Evolutionary conservation across 2,329 filamentous ascomycete genomes (phyloP), one percentile per base, ranked within the genome.

Genomic region (Myriosclerotinia curreyana): DNA sequence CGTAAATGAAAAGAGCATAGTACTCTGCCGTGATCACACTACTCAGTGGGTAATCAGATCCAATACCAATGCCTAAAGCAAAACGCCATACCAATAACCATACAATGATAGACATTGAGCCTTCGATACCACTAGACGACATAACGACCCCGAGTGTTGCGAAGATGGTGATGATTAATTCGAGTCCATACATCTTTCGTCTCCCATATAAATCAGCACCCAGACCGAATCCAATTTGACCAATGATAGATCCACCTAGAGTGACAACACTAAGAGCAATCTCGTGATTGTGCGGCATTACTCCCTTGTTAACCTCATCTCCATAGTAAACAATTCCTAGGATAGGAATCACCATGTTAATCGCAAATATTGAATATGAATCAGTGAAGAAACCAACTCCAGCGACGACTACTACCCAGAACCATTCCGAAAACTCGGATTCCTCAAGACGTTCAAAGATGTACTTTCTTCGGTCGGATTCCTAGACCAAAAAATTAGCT

Each of bases 331-430:
- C 88, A 8, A 92, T 81, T 51, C 90, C 90, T 28, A 93, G 77
- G 74, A 92, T 84, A 52, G 81, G 82, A 2, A 86, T 87, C 59
- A 89, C 83, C 55, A 92, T 79, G 74, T 89, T 90, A 74, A 92
- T 89, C 72, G 90, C 88, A 75, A 94, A 95, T 69, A 92, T 89
- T 69, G 83, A 86, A 77, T 93, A 93, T 28, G 89, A 87, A 75
- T 93, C 90, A 59, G 91, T 87, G 74, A 94, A 91, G 79, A 94
- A 94, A 60, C 90, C 90, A 64, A 91, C 86, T 58, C 90, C 90
- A 34, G 90, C 89, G 3, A 93, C 90, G 6, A 79, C 59, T 8
- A 70, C 60, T 14, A 70, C 61, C 69, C 69, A 70, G 15, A 68
- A 68, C 62, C 66, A 69, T 64, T 70, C 69, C 22, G 68, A 69